Evolutionary conservation across 2,329 filamentous ascomycete genomes (phyloP).

Genomic region (Lasiodiplodia gonubiensis): DNA sequence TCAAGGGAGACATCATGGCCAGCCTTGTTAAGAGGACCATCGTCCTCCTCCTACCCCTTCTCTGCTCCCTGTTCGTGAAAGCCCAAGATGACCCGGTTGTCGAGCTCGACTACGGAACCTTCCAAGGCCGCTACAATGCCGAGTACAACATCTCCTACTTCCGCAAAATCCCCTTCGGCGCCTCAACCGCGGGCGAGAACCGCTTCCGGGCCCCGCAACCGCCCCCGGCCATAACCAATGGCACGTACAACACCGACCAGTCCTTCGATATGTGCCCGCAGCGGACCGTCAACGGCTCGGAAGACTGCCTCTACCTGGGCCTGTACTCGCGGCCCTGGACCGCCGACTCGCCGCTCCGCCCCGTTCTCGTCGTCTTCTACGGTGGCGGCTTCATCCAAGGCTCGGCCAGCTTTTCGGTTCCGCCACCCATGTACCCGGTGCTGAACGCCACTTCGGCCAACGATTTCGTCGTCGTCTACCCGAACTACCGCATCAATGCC

Average conservation of each 20-base stretch:
- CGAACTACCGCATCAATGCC: slow-evolving; percentile 64
- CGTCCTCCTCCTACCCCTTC: background rate
- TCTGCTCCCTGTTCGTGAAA: background rate
- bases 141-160: slow-evolving; percentile 65
- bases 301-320: slow-evolving; percentile 67
- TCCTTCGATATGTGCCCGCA: slow-evolving; percentile 65
- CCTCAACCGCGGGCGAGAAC: slow-evolving; percentile 62
- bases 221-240: slow-evolving; percentile 56
- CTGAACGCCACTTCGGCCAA: slow-evolving; percentile 60
- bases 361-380: slow-evolving; percentile 66
- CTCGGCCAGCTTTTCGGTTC: slow-evolving; percentile 60
- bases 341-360: slow-evolving; percentile 48
- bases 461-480: slow-evolving; percentile 59
- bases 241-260: slow-evolving; percentile 61
- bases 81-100: slow-evolving; percentile 31
- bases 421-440: slow-evolving; percentile 63
- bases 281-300: slow-evolving; percentile 60
- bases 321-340: slow-evolving; percentile 65
- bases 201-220: slow-evolving; percentile 67
- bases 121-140: slow-evolving; percentile 58
- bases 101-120: slow-evolving; percentile 48
- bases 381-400: slow-evolving; percentile 68
- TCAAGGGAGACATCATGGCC: slow-evolving; percentile 12
- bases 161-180: slow-evolving; percentile 66
- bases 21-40: background rate